phyloP scores from a whole-genome alignment of 2,329 filamentous ascomycete species.

The Ceratocystis harringtonii region DNA sequence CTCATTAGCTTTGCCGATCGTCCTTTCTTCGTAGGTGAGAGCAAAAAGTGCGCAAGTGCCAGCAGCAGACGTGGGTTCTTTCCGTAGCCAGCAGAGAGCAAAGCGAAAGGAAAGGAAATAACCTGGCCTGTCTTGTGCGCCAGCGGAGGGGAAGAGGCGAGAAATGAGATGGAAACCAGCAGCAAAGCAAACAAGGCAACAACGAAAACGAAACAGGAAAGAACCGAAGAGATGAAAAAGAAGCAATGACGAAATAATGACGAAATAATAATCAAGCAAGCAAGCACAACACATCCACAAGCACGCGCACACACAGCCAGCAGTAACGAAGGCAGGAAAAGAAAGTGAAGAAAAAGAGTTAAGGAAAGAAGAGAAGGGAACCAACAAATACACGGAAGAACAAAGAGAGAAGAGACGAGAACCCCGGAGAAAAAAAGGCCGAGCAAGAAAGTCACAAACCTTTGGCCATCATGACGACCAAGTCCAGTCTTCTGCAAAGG shows the following conservation, averaged over 20 bases:
- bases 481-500: not conserved
- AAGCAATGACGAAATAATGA: not conserved
- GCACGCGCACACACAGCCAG: not conserved
- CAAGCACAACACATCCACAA: not conserved
- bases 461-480: not conserved
- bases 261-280: not conserved
- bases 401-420: not conserved
- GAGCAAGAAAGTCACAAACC: not conserved
- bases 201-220: not conserved
- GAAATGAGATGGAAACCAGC: not conserved
- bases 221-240: not conserved
- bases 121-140: not conserved
- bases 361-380: slow-evolving; percentile 6
- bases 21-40: no score
- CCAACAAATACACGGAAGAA: not conserved
- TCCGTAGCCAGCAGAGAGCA: no score
- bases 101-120: not conserved
- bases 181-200: not conserved
- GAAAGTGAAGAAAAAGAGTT: not conserved
- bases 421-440: not conserved
- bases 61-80: no score
- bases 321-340: slow-evolving; percentile 12
- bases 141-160: not conserved
- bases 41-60: no score
- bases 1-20: no score